A percentile compares a stretch with the other conserved stretches of the same genome.
Evolutionary conservation across 169 alveolate species (phyloP).

Genomic region (Perkinsus chesapeaki): DNA sequence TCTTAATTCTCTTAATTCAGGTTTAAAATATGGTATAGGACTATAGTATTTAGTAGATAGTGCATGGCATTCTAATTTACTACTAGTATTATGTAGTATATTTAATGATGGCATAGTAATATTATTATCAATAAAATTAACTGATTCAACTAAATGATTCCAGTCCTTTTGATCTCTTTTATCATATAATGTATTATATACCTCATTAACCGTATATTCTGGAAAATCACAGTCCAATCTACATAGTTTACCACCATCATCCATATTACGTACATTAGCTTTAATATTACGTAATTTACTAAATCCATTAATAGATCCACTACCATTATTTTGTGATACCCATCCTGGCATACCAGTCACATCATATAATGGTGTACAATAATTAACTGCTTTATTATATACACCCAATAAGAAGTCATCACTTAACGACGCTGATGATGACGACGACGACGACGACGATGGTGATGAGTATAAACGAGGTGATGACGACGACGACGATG

Average conservation of each 20-base stretch:
- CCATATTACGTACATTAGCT: not conserved
- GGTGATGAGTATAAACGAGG: not conserved
- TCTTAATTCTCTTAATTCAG: not conserved
- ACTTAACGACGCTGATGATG: not conserved
- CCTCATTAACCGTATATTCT: not conserved
- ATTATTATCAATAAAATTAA: not conserved
- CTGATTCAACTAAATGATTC: not conserved
- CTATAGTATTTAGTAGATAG: not conserved
- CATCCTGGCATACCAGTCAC: not conserved
- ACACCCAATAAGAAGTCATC: not conserved
- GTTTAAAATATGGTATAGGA: not conserved
- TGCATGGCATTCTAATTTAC: not conserved
- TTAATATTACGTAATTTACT: not conserved
- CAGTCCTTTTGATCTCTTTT: not conserved
- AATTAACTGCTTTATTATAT: not conserved
- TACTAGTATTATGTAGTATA: not conserved
- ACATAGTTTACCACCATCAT: not conserved
- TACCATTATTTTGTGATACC: not conserved
- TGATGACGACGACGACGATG: not conserved
- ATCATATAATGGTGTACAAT: not conserved
- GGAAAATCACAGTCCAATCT: not conserved
- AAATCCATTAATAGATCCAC: not conserved
- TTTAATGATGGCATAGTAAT: not conserved
- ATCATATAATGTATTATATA: not conserved
- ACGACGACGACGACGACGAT: not conserved